Base-by-base conservation (phyloP, 2,329 filamentous ascomycete species). In the Cercospora sp. region DNA sequence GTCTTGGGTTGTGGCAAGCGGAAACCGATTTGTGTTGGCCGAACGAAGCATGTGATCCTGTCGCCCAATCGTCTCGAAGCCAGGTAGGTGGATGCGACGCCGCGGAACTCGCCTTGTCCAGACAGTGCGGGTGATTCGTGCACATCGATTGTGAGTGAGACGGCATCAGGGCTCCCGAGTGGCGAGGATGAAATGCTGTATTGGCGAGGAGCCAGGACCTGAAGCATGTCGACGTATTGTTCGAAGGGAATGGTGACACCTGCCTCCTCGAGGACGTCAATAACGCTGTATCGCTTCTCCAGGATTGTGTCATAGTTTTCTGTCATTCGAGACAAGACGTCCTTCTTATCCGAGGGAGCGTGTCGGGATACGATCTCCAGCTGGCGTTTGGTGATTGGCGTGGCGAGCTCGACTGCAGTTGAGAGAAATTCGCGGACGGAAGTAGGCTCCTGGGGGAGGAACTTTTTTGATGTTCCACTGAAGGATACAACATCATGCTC, bases 381-480 rank as follows among this genome's bases (percentile, higher is more conserved):
- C 18, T 68, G 63, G 9, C 67, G 63, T 18, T 69, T 69, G 7
- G 89, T 92, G 60, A 67, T 42, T 1, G 89, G 89, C 0, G 89
- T 89, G 71, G 91, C 85, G 1, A 93, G 82, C 78, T 93, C 91
- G 1, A 93, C 88, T n/a, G 63, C 42, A 88, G 87, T 30, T 91
- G 84, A 71, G 89, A 85, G 30, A 45, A 68, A 64, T 16, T 61
- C 45, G 18, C 45, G 63, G 20, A 66, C 58, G 6, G 64, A 20
- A 12, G 48, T 64, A 12, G 55, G 26, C 6, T 57, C 53, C 7
- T 60, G 28, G 3, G 68, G 66, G 26, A 72, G 36, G 5, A 66
- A 66, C 36, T 65, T 68, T 53, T 71, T 71, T n/a, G 61, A 60
- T 2, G 65, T 63, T 20, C 65, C 67, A 1, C 55, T 61, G 42